Base-by-base conservation (phyloP, 305 asterid genomes). In the Fraxinus floribunda region DNA sequence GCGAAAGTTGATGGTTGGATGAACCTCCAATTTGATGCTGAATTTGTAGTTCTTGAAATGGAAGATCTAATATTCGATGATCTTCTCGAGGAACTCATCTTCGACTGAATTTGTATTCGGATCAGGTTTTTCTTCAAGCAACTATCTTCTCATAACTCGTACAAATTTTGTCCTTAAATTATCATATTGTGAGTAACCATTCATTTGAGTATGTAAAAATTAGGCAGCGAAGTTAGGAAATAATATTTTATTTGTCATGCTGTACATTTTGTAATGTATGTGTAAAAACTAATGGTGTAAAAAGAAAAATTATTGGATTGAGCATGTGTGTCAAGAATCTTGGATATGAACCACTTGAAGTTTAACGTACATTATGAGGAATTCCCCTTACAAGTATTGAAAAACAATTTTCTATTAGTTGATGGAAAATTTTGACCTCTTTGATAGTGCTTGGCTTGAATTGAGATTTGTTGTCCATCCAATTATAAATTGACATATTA, bases 21-120 rank as follows among this genome's bases (percentile, higher is more conserved):
- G 98, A 91, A 89, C 85, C 85, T 95, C n/a, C 99, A 93, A 73
- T 81, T 86, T 83, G 97, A 94, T 76, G 92, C 89, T 2, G 97
- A 93, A 87, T 91, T 92, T 78, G 93, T 90, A 24, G 96, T 93
- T 55, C 85, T 94, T 77, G 95, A 91, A 84, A 79, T 95, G 64
- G 99, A 94, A 74, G 95, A 90, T 26, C 76, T 89, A n/a, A 88
- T 95, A 38, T 86, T 94, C 55, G 91, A 95, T 86, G 97, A 93
- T 89, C 94, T 95, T 75, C n/a, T 95, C 76, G 87, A 90, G 32
- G 97, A 93, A 82, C 84, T 88, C 6, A 80, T 86, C 78, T 84
- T 18, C 64, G 34, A 52, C 5, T 83, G 86, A 85, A 26, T 9
- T 26, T 7, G 8, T 26, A 68, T 29, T n/a, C 4, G 30, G 38